Percentiles rank a stretch among this genome's conserved stretches.
phyloP scores from a whole-genome alignment of 257 asterid genomes.

The Solanum okadae region DNA sequence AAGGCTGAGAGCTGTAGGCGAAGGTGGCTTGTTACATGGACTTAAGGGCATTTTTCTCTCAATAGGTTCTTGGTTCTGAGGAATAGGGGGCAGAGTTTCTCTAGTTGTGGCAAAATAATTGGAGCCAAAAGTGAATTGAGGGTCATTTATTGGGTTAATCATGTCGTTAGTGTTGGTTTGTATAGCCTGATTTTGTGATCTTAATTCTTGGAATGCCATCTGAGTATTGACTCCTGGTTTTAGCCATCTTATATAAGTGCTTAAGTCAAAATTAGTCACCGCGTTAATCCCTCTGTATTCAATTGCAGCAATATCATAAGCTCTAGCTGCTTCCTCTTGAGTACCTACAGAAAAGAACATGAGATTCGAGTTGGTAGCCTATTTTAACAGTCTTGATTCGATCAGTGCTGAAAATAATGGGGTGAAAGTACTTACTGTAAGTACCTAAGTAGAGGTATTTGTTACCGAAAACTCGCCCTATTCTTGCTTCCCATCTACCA shows the following conservation, averaged over 20 bases:
- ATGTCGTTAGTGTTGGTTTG: conserved; percentile 5
- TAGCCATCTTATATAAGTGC: conserved; percentile 48
- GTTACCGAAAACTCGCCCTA: conserved; percentile 61
- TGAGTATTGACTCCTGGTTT: conserved; percentile 29
- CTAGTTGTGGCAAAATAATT: conserved; percentile 15
- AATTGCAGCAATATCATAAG: conserved; percentile 68
- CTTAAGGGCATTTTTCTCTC: conserved; percentile 56
- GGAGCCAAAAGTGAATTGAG: conserved; percentile 9
- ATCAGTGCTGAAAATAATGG: neutral
- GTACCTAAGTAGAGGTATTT: conserved; percentile 71
- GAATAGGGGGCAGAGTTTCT: conserved; percentile 19
- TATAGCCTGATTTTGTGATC: conserved; percentile 5
- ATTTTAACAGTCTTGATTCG: neutral
- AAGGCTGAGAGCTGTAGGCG: conserved; percentile 65
- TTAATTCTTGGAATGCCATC: conserved; percentile 3
- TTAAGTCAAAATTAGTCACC: conserved; percentile 58
- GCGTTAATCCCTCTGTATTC: conserved; percentile 68
- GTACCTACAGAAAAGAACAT: conserved; percentile 32
- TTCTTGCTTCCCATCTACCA: conserved; percentile 86
- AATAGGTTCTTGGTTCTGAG: conserved; percentile 41
- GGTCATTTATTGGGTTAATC: conserved; percentile 11
- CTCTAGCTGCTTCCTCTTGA: conserved; percentile 76
- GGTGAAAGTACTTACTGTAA: conserved; percentile 29
- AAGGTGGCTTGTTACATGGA: conserved; percentile 28
- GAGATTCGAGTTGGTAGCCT: neutral